Base-by-base conservation (phyloP, 139 green algal genomes). In the Axilococcus clingmanii region DNA sequence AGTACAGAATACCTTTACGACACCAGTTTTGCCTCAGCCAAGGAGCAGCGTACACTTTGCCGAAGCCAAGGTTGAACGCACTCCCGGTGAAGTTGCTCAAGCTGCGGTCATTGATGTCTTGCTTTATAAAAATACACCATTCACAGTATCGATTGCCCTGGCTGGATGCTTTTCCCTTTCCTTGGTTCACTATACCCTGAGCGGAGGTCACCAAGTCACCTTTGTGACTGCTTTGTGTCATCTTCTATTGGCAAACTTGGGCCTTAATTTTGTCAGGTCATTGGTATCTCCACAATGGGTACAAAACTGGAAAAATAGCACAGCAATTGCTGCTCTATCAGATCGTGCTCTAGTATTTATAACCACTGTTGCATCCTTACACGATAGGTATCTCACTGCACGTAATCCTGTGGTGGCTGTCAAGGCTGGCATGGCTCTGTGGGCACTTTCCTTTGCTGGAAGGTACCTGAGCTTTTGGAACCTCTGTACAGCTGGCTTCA, bases 391-490 rank as follows among this genome's bases (percentile, higher is more conserved):
- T 37, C 44, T 74, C 41, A n/a, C 49, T 4, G 57, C 34, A 30
- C 35, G 28, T 1, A 51, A 70, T 30, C 58, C 58, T 11, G 52
- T 49, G 25, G 14, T 50, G 19, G 23, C 63, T 20, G 47, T 72
- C n/a, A 51, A 40, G 35, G 31, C 58, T n/a, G 49, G 30, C 1
- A 9, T 14, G 24, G 36, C 23, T 36, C 45, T 74, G 30, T 74
- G 59, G 41, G 52, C 23, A 7, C 36, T 66, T 20, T 32, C 61
- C 0, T 28, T 65, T 37, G 34, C 62, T 27, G 61, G 65, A 11
- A 36, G 32, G 14, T 43, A 41, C 24, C 49, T 74, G 12, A 59
- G 49, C 41, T 50, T 74, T 2, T 72, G 52, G 52, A 51, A 45
- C 24, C 23, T 72, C 48, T 40, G 36, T 4, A 33, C 20, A 19